A percentile compares a stretch with the other conserved stretches of the same genome.
Conservation (phyloP, 768 basidiomycete species). For the Rhizopogon rudus region DNA sequence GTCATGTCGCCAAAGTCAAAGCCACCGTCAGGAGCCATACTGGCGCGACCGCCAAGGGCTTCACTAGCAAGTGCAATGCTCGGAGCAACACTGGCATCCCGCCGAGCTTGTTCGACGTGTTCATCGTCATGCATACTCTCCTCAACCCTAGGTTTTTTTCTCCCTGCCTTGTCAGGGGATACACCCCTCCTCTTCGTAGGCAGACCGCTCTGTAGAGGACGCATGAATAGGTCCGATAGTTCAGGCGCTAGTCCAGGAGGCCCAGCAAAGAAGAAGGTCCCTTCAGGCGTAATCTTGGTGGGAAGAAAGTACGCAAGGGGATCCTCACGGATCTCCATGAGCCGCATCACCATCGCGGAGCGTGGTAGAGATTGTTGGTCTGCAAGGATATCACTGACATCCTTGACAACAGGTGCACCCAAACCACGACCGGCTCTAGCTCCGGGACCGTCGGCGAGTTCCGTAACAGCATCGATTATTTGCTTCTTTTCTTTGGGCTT, state of each 20-base stretch:
- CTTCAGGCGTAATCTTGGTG: slow-evolving; percentile 65
- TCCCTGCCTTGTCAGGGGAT: slow-evolving; percentile 52
- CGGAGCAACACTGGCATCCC: slow-evolving; percentile 59
- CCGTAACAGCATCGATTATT: slow-evolving; percentile 87
- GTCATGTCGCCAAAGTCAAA: slow-evolving; percentile 62
- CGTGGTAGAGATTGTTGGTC: slow-evolving; percentile 84
- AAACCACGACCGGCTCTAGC: slow-evolving; percentile 52
- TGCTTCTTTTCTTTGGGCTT: slow-evolving; percentile 76
- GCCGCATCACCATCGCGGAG: slow-evolving; percentile 78
- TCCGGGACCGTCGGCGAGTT: slow-evolving; percentile 64
- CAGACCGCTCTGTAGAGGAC: slow-evolving; percentile 49
- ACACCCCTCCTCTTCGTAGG: slow-evolving; percentile 56
- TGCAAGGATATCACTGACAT: slow-evolving; percentile 68
- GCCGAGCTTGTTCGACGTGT: slow-evolving; percentile 67
- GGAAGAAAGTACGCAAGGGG: slow-evolving; percentile 85
- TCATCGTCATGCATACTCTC: slow-evolving; percentile 44
- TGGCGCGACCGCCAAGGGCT: slow-evolving; percentile 44
- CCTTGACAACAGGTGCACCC: slow-evolving; percentile 46
- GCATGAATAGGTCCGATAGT: slow-evolving; percentile 79
- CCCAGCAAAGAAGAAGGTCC: slow-evolving; percentile 75
- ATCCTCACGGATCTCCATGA: slow-evolving; percentile 81
- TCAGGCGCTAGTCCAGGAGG: slow-evolving; percentile 83
- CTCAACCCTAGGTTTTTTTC: slow-evolving; percentile 56
- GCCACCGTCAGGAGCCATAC: slow-evolving; percentile 49
- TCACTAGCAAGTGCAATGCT: slow-evolving; percentile 58